Base-by-base conservation (phyloP, 1,139 yeast genomes). In the Saccharomyces uvarum region DNA sequence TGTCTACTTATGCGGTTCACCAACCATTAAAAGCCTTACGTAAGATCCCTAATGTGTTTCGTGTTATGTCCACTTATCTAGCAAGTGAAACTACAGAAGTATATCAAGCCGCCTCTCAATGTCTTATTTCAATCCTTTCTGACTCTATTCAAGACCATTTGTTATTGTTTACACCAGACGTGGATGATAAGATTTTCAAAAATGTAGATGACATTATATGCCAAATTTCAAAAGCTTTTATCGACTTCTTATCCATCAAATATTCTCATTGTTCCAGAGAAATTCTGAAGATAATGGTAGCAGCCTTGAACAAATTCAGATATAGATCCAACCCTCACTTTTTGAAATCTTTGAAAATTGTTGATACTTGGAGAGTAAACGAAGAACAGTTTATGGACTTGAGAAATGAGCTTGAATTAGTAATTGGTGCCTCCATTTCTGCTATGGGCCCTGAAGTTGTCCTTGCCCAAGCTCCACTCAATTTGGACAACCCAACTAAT, bases 371-470 rank as follows among this genome's bases (percentile, higher is more conserved):
- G 86, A 79, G 99, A 72, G 81, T 95, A 1, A 79, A 80, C 62
- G 95, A 88, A 67, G 81, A 83, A 29, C 83, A 79, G 49, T 77
- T 79, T 51, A 82, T 86, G 61, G 90, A 91, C 48, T 80, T 83
- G 59, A 84, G 88, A 62, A 80, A 79, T 56, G 95, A 86, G 63
- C 85, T 95, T 21, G 99, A 93, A 69, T 78, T 77, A 38, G 89
- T 89, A 2, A 80, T 93, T 59, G 83, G 90, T 27, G 82, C 91
- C 38, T 89, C 93, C 2, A 82, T 93, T 53, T 71, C 88, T 2
- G 81, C 85, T 7, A 71, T 91, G 70, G 99, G 99, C 1, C 97
- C 98, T 4, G 95, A 86, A 64, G 82, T 77, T 6, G 93, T 93
- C 2, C 74, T 93, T 57, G 73, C 81, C 52, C 75, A 80, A 7